Percentiles rank a stretch among this genome's conserved stretches.
These are phyloP conservation scores for Limnanthes douglasii DNA, from an alignment of 345 rosid species.

Conservation along the genomic window DNA sequence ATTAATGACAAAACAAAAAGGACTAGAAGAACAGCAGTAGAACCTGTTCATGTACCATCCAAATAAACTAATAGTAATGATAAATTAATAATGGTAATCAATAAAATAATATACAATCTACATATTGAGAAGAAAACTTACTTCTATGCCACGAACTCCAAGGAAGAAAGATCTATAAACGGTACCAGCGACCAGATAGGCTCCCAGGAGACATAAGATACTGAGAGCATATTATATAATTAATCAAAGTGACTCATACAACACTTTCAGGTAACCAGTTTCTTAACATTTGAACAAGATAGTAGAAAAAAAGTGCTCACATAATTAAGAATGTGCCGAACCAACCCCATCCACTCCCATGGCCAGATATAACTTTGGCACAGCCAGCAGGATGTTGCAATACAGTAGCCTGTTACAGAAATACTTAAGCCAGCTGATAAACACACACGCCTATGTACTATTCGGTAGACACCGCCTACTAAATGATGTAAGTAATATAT, in stretches of 20 bases:
- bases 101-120: no score
- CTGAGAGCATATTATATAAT: conserved; percentile 21
- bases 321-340: conserved; percentile 40
- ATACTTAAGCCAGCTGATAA: no score
- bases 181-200: conserved; percentile 56
- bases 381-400: conserved; percentile 90
- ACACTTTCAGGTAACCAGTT: no score
- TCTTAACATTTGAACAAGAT: not conserved
- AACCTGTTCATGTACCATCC: no score
- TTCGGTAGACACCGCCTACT: no score
- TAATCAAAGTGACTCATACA: conserved; percentile 8
- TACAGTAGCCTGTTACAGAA: conserved; percentile 36
- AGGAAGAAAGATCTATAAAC: conserved; percentile 60
- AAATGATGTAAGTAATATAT: no score
- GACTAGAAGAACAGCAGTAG: no score
- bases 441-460: no score
- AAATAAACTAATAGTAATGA: no score
- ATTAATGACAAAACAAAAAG: no score
- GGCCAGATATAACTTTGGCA: conserved; percentile 34
- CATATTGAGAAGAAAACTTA: conserved; percentile 31
- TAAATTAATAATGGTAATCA: no score
- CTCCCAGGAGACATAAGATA: conserved; percentile 56
- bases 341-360: conserved; percentile 77
- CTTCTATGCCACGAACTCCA: conserved; percentile 55
- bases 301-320: conserved; percentile 21